Base-by-base conservation (phyloP, 2,329 filamentous ascomycete species). In the Cladosporium sp. region DNA sequence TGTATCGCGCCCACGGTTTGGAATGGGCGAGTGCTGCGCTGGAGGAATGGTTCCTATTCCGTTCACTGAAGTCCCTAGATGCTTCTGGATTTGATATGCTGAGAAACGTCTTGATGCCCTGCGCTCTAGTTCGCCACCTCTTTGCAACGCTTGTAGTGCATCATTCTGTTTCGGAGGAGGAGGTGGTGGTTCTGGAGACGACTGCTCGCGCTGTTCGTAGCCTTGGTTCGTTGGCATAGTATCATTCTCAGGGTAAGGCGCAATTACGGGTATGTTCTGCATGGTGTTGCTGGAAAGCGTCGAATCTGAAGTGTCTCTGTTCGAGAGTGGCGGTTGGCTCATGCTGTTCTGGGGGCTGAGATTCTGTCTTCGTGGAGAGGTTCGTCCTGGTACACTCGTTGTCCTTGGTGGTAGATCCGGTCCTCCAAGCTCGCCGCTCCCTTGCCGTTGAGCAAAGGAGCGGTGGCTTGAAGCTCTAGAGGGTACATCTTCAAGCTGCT, bases 11-110 rank as follows among this genome's bases (percentile, higher is more conserved):
- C 91, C 91, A 61, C 92, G 83, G 69, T 96, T 96, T 4, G 92
- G 92, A 61, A 93, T 82, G 1, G 90, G 90, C 3, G 88, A 87
- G 60, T 87, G 91, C 69, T 95, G 91, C 17, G 79, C 73, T 4
- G 89, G 80, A 24, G 93, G 91, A 19, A 97, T 83, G 68, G 95
- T 89, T 6, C 92, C 91, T 15, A 97, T 87, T 19, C 90, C 91
- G 73, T 87, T 91, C 15, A 89, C 83, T 37, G 88, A 87, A 15
- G 86, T 83, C 10, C 93, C 93, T 1, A 97, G 79, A 67, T 96
- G 91, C 70, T 97, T 97, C 45, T 91, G 90, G 65, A 99, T 96
- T 69, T 99, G 94, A 71, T 97, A 99, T 54, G 91, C 89, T 1
- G 94, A 97, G 71, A 97, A 99, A 68, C 94, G 82, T 64, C 93